Percentiles rank a stretch among this genome's conserved stretches.
Conservation (phyloP, 2,329 filamentous ascomycete species). For the Trichophaea hybrida region DNA sequence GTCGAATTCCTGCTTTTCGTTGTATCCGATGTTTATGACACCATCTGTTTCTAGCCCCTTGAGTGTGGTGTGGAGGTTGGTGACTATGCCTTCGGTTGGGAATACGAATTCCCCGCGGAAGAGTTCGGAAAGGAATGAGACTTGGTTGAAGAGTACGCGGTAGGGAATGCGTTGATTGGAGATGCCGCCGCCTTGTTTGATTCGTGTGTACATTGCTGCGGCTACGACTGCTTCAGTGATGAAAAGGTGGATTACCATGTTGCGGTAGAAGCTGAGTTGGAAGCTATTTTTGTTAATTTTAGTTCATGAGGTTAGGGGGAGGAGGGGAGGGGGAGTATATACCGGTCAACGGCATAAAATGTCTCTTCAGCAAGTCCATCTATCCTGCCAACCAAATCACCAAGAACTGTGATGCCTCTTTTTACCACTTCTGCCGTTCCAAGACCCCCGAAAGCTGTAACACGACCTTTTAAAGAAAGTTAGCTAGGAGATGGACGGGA, state of each 20-base stretch:
- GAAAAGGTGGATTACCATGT: slow-evolving; percentile 98
- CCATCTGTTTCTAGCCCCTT: slow-evolving; percentile 61
- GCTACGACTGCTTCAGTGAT: slow-evolving; percentile 86
- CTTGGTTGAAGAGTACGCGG: slow-evolving; percentile 57
- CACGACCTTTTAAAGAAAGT: slow-evolving; percentile 43
- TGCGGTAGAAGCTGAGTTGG: slow-evolving; percentile 94
- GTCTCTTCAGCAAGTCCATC: slow-evolving; percentile 75
- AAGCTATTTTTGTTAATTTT: slow-evolving; percentile 37
- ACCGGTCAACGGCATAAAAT: slow-evolving; percentile 79
- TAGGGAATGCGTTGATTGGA: slow-evolving; percentile 66
- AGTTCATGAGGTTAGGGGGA: not conserved
- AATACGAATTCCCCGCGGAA: slow-evolving; percentile 98
- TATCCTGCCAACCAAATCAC: slow-evolving; percentile 70
- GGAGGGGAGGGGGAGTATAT: not conserved
- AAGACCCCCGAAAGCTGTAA: slow-evolving; percentile 78
- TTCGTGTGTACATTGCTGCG: slow-evolving; percentile 73
- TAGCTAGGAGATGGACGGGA: not conserved
- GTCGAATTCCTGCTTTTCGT: slow-evolving; percentile 42
- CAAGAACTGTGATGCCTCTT: slow-evolving; percentile 78
- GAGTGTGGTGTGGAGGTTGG: slow-evolving; percentile 70
- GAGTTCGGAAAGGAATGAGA: slow-evolving; percentile 78
- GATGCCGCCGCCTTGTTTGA: slow-evolving; percentile 82
- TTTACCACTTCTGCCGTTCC: slow-evolving; percentile 72
- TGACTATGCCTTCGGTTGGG: slow-evolving; percentile 64
- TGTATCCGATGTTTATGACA: slow-evolving; percentile 48